A percentile compares a stretch with the other conserved stretches of the same genome.
Conservation (phyloP, 2,329 filamentous ascomycete genomes). For the Colletotrichum lini region DNA sequence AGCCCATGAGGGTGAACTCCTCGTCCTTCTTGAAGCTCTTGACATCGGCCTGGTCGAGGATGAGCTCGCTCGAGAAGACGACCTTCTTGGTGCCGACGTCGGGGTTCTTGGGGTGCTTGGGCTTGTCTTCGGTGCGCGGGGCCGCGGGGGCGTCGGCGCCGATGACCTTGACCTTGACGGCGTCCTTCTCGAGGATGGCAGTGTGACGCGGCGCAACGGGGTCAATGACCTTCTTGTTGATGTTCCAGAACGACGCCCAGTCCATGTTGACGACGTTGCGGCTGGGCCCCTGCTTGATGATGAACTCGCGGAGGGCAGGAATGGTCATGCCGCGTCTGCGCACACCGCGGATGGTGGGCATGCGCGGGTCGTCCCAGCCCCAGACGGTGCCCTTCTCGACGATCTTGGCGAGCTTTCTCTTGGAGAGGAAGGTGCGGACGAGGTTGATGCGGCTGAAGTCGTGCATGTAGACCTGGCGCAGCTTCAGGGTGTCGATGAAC, state of each 20-base stretch:
- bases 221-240: slow-evolving; percentile 88
- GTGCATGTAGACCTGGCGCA: slow-evolving; percentile 87
- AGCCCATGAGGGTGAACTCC: slow-evolving; percentile 96
- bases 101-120: slow-evolving; percentile 91
- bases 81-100: slow-evolving; percentile 90
- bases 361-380: slow-evolving; percentile 90
- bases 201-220: slow-evolving; percentile 82
- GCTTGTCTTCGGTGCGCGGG: slow-evolving; percentile 80
- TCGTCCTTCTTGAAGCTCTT: slow-evolving; percentile 86
- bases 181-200: slow-evolving; percentile 78
- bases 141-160: slow-evolving; percentile 77
- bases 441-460: slow-evolving; percentile 90
- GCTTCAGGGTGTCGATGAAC: slow-evolving; percentile 81
- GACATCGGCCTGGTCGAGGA: slow-evolving; percentile 90
- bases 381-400: slow-evolving; percentile 82
- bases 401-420: slow-evolving; percentile 88
- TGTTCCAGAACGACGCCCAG: slow-evolving; percentile 81
- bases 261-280: slow-evolving; percentile 89
- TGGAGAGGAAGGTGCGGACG: slow-evolving; percentile 84
- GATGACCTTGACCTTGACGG: slow-evolving; percentile 78
- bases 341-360: slow-evolving; percentile 88
- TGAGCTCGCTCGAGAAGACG: slow-evolving; percentile 79
- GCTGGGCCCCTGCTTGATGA: slow-evolving; percentile 86
- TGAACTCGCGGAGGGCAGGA: slow-evolving; percentile 84
- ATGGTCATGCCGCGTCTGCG: slow-evolving; percentile 85